A percentile compares a stretch with the other conserved stretches of the same genome.
Conservation (phyloP, 352 stramenopile species). For the Thalassiosira ordinaria region DNA sequence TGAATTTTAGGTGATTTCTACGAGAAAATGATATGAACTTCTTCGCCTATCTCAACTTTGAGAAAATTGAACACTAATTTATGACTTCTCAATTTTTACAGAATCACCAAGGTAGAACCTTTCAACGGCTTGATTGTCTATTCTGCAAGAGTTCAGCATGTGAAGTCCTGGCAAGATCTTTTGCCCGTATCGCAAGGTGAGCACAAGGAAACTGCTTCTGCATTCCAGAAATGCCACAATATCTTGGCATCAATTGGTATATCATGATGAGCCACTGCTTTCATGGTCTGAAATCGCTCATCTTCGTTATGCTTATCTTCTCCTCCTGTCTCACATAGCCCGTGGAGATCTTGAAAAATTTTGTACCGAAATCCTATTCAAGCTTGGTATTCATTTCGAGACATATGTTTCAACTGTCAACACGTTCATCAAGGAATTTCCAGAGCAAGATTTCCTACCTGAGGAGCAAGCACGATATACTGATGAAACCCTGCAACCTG, state of each 20-base stretch:
- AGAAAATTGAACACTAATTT: no score
- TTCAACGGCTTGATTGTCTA: conserved; percentile 55
- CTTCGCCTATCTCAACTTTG: no score
- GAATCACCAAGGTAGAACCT: conserved; percentile 59
- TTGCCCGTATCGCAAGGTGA: conserved; percentile 47
- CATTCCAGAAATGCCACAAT: background rate
- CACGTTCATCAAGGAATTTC: conserved; percentile 42
- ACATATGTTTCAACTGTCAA: conserved; percentile 2
- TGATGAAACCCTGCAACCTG: no score
- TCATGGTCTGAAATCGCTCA: no score
- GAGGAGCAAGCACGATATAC: no score
- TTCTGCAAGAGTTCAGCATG: conserved; percentile 58
- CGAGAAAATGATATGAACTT: background rate
- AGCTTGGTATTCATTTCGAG: conserved; percentile 50
- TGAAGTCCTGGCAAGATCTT: conserved; percentile 72
- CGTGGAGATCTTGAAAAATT: conserved; percentile 61
- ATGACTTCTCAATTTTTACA: no score
- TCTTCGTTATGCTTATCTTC: no score
- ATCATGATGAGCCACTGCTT: no score
- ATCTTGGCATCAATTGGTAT: no score
- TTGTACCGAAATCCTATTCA: conserved; percentile 44
- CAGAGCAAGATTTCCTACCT: no score
- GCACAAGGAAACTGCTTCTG: no score
- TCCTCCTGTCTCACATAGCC: no score
- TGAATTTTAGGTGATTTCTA: conserved; percentile 49